Base-by-base conservation (phyloP, 768 basidiomycete species). In the Cystobasidium onofrii region DNA sequence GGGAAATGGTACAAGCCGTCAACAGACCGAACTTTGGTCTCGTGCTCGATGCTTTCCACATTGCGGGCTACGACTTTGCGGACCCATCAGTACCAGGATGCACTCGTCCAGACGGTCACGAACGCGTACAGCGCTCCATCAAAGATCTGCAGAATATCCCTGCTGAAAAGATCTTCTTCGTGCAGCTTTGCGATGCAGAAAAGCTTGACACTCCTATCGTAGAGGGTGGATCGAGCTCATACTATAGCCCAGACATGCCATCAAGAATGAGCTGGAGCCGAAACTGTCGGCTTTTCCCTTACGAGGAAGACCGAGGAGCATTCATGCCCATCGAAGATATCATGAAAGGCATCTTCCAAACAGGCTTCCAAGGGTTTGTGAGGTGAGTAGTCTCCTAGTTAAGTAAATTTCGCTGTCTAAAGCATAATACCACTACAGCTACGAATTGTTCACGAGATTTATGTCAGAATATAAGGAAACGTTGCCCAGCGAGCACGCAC, bases 61-160 rank as follows among this genome's bases (percentile, higher is more conserved):
- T 76, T 29, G 75, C 73, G 6, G 75, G 75, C 18, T 66, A 43
- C 57, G 75, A 76, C 39, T 76, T 63, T n/a, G 75, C 75, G 17
- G 73, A 76, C 36, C 75, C 73, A 0, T 52, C 73, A 12, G 1
- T 57, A 1, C 64, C 64, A 0, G 57, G 60, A 0, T 54, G 75
- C 20, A 65, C 66, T 1, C 73, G 75, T 9, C 44, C 64, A 12
- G 61, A 76, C 55, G 73, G 65, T 0, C 1, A 4, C 0, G 75
- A 34, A 4, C 73, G 73, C 3, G 20, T 76, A 18, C 18, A 33
- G 17, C 44, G 34, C 1, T 76, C 75, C 0, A 41, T 76, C 9
- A 43, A 29, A 15, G 64, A 76, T 23, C 73, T 74, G 34, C 27
- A 23, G 43, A 64, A 23, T 0, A 39, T 76, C 17, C 23, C 54